Base-by-base conservation (phyloP, 345 rosid genomes). In the Melaleuca alternifolia region DNA sequence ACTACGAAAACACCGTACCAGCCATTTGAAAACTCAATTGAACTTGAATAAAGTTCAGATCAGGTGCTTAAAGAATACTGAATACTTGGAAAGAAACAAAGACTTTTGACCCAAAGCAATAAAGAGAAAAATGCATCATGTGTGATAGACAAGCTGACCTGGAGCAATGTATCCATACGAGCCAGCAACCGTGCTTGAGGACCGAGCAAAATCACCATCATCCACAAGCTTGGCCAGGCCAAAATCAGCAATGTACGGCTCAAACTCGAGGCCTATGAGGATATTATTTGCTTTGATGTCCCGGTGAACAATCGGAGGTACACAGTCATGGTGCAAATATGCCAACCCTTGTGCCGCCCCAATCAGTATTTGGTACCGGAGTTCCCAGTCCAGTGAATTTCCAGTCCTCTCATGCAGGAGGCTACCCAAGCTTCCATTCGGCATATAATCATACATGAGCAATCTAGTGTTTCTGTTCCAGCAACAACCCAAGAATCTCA, bases 121-220 rank as follows among this genome's bases (percentile, higher is more conserved):
- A 65, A 20, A 37, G 23, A 65, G 46, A 65, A 65, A 44, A 65
- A 7, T 65, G 46, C 11, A 48, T 28, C 23, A 79, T 79, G 21
- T 53, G 56, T 51, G 41, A 83, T 48, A 50, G 37, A 65, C 51
- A 37, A 20, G 83, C 88, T 86, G 91, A 97, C 99, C 99, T 52
- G 98, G 99, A 87, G 99, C 99, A 84, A 97, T 97, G 85, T 96
- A 97, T 87, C 99, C 99, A 76, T 94, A 95, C 37, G 99, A 97
- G 57, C 99, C 99, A 79, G 98, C 99, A 15, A 97, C 94, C 7
- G 98, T 96, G 88, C 90, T 95, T 62, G 99, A 96, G 59, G 97
- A 95, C 75, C 96, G 91, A 30, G 94, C 95, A 83, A 94, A 94
- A 86, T 97, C 98, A 41, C 96, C 96, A 57, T 94, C 98, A 71